Base-by-base conservation (phyloP, 1,284 basidiomycete species). In the Thecaphora thlaspeos region DNA sequence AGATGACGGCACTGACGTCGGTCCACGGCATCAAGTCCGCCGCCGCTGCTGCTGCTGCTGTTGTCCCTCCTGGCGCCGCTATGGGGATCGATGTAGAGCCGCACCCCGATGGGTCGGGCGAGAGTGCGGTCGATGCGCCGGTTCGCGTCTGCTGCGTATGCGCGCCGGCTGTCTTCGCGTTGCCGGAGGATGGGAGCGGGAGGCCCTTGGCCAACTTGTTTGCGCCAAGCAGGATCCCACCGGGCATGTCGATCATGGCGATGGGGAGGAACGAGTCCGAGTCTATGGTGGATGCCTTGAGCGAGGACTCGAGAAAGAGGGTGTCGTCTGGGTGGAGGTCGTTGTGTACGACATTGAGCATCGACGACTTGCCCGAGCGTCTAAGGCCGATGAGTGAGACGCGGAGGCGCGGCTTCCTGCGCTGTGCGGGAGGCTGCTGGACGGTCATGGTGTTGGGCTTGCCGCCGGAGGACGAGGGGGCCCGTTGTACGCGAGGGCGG, bases 211-310 rank as follows among this genome's bases (percentile, higher is more conserved):
- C 57, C 9, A 65, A 44, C 10, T 50, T 51, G 21, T 8, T 21
- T 17, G 61, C 54, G 21, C 62, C 62, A 5, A 52, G 43, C 48
- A 87, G 85, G 53, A 87, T 89, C 24, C 77, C 71, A 12, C 90
- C 89, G 0, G 94, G 94, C 60, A 90, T 90, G 75, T 97, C 93
- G 90, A 91, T 96, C 74, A 97, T 86, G 76, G 96, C 89, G 22
- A 97, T 84, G 1, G 90, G 89, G 52, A 95, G 87, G 61, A 96
- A 87, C 36, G 91, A 88, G 78, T 92, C 94, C 7, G 64, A 55
- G 7, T 60, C 41, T 19, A 61, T 49, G 32, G 50, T 57, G 46
- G 52, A 49, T 1, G 52, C 52, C 9, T 61, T 63, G 10, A 51
- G 59, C 12, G 61, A 66, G 17, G 48, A 84, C 64, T 95, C 91